Base-by-base conservation (phyloP, 2,329 filamentous ascomycete species). In the Madurella fahalii region DNA sequence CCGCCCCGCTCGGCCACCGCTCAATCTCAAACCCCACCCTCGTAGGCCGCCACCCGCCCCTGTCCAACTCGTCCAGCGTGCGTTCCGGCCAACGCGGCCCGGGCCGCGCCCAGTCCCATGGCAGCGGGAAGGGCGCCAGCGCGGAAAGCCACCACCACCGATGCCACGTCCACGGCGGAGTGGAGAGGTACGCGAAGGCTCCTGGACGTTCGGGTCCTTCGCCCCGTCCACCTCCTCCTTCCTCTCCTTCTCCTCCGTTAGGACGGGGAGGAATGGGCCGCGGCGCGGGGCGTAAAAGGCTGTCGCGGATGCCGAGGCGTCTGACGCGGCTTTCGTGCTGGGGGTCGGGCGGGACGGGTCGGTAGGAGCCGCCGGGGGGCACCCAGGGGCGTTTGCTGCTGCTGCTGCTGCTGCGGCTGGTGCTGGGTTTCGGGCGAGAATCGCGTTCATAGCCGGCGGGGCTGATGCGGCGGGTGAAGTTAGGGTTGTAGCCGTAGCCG, bases 41-140 rank as follows among this genome's bases (percentile, higher is more conserved):
- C 34, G 59, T 52, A 9, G 67, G 68, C 40, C 51, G 17, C 61
- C 61, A 63, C 11, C 37, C 34, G 1, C n/a, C 30, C 11, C 32
- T 18, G 7, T 25, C 40, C 30, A 54, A n/a, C 47, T 53, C 54
- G 1, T 12, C 49, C 17, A 53, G 39, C 16, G 15, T 8, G 9
- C 48, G 40, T 20, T 34, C 25, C 25, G 25, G 25, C 25, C 25
- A 25, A 25, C 25, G 25, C 25, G 25, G 25, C 25, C 7, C 7
- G 25, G 4, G 15, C 34, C 30, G 37, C 12, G 12, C 11, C 20
- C 37, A 30, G 18, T 15, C 2, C 31, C 20, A 45, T 5, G 25
- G 40, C 41, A 50, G 34, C 20, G 9, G 17, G 34, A 37, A 37
- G 2, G 34, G 25, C 25, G 25, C 25, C 25, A 25, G 25, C 25